phyloP scores from a whole-genome alignment of 768 basidiomycete species.

The Imleria badia region DNA sequence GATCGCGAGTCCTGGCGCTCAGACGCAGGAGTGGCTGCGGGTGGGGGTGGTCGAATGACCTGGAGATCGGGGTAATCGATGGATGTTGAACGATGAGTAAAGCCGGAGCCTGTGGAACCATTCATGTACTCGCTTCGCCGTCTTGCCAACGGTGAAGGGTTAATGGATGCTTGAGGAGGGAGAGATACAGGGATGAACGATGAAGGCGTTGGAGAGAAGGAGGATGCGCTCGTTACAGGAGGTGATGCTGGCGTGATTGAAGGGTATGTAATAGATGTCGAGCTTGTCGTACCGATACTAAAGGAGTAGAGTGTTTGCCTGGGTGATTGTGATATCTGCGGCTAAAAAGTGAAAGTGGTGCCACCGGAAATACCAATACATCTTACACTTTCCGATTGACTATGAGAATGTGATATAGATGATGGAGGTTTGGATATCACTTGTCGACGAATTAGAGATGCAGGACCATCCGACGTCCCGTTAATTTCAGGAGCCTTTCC shows the following conservation, averaged over 20 bases:
- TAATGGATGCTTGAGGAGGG: slow-evolving; percentile 85
- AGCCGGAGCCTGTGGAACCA: slow-evolving; percentile 58
- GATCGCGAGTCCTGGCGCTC: slow-evolving; percentile 79
- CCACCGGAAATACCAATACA: slow-evolving; percentile 2
- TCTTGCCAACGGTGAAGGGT: slow-evolving; percentile 70
- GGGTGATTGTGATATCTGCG: slow-evolving; percentile 38
- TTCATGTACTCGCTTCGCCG: slow-evolving; percentile 78
- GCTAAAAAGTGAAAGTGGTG: slow-evolving; percentile 10
- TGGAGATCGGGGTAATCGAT: slow-evolving; percentile 84
- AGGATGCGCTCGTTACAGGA: slow-evolving; percentile 35
- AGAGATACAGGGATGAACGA: slow-evolving; percentile 48
- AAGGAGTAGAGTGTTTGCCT: slow-evolving; percentile 35
- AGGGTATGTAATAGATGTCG: slow-evolving; percentile 54
- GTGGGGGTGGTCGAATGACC: slow-evolving; percentile 76
- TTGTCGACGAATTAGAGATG: slow-evolving; percentile 36
- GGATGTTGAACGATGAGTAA: slow-evolving; percentile 42
- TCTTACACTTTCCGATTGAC: slow-evolving; percentile 51
- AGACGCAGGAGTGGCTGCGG: slow-evolving; percentile 63
- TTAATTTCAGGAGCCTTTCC: slow-evolving; percentile 16
- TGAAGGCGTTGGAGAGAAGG: slow-evolving; percentile 40
- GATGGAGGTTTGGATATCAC: slow-evolving; percentile 42
- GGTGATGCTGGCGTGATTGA: slow-evolving; percentile 42
- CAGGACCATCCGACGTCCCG: slow-evolving; percentile 11
- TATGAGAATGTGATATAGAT: slow-evolving; percentile 47
- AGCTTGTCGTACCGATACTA: slow-evolving; percentile 36